Base-by-base conservation (phyloP, 1,139 yeast genomes). In the Pichia norvegensis region DNA sequence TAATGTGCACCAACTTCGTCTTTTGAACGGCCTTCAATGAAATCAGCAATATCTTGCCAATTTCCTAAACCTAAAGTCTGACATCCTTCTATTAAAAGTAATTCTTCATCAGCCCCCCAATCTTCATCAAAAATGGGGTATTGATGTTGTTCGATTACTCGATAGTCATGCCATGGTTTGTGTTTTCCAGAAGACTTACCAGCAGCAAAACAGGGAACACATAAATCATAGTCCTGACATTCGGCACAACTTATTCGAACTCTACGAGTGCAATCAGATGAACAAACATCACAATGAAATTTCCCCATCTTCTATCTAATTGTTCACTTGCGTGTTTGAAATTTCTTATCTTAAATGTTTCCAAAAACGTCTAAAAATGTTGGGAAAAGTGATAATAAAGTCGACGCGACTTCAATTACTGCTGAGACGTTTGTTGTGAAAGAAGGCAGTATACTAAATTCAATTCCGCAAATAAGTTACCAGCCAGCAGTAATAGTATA, bases 91-190 rank as follows among this genome's bases (percentile, higher is more conserved):
- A 94, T 76, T 50, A 92, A 70, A 42, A 87, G 69, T 50, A 90
- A 63, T 63, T 92, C 99, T 64, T 92, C 99, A 65, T 92, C 98
- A 0, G 98, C 98, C 29, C 98, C 98, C 99, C 99, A 92, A 43
- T 84, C 92, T 47, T 76, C 77, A 45, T 80, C 85, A 56, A 92
- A 83, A 21, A 94, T 85, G 0, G 99, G 98, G 60, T 87, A 92
- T 5, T 95, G 85, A 60, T 90, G 92, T 57, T 94, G 96, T 64
- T 92, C 98, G 38, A 92, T 83, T 23, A 92, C 85, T 59, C 81
- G 76, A 64, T 92, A 92, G 62, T 86, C 95, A 63, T 92, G 99
- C 77, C 81, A 86, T 25, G 98, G 97, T 64, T 87, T 81, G 67
- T 92, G 99, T 53, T 79, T 82, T 1, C 88, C 94, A 4, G 94